Evolutionary conservation across 2,329 filamentous ascomycete species (phyloP), one percentile per base, ranked within the genome.

Genomic region (Colletotrichum cereale): DNA sequence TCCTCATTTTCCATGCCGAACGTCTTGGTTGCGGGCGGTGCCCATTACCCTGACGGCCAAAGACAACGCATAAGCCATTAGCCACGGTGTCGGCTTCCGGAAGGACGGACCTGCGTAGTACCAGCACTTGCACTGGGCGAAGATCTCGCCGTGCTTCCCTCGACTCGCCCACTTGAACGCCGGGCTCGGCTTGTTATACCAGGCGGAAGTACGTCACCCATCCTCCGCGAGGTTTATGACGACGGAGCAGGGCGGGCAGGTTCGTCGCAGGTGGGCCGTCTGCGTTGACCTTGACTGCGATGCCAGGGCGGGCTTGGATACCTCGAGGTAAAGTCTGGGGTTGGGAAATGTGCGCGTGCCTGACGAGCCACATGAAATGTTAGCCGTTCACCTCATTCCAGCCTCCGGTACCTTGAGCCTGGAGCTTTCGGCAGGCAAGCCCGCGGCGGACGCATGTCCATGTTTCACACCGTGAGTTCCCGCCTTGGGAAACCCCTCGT

Each of bases 81-180:
- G 68, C 31, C 26, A 38, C 38, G 38, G 38, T 4, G 12, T 40
- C 14, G 38, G 38, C 38, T n/a, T n/a, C n/a, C n/a, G 40, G 36
- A 16, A 7, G 24, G 21, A 75, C 75, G 66, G 69, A 81, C 81
- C 86, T 80, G 95, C 92, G 81, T 93, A 95, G 80, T 94, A 93
- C 91, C 92, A 94, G 80, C 92, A 94, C 1, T 88, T 91, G 77
- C 92, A 94, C 79, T 92, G 90, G 3, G 87, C 89, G 79, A 93
- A 95, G 12, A 92, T 85, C 66, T 90, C 86, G 26, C 83, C 82
- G 75, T 88, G 93, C 21, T 82, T 78, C 48, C 87, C 87, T 75
- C 91, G 87, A 80, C 85, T 88, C 0, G 92, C 95, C 88, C 89
- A 92, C 77, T 90, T 88, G 76, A 95, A 95, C 21, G 85, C 84